These are phyloP conservation scores for Calonectria pseudoturangicola DNA, from an alignment of 2,329 filamentous ascomycete genomes.

Conservation along the genomic window DNA sequence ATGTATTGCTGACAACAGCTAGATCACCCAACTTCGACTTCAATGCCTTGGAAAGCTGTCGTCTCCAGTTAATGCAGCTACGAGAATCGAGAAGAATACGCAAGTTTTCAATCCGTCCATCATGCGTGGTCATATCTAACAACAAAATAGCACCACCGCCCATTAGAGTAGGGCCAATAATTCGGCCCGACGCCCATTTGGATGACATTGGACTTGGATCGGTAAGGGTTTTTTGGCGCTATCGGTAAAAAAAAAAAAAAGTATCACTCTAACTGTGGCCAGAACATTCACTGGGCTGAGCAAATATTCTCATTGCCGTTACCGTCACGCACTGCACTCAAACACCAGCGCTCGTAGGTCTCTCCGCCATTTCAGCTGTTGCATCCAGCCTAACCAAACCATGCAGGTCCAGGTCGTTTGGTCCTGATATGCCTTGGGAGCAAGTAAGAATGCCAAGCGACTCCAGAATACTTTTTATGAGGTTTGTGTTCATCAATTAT, in stretches of 20 bases:
- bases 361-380: background rate
- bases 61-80: conserved; percentile 69
- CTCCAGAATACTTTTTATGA: conserved; percentile 72
- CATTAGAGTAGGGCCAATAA: conserved; percentile 58
- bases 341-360: conserved; percentile 60
- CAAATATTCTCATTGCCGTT: conserved; percentile 75
- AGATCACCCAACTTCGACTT: conserved; percentile 72
- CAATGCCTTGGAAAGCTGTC: conserved; percentile 70
- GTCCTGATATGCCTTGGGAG: conserved; percentile 66
- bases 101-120: conserved; percentile 55
- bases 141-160: conserved; percentile 59
- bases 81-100: conserved; percentile 73
- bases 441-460: conserved; percentile 67
- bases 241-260: background rate
- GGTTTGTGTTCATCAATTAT: conserved; percentile 61
- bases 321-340: conserved; percentile 70
- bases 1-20: conserved; percentile 36
- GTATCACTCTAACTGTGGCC: conserved; percentile 38
- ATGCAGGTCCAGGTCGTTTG: conserved; percentile 67
- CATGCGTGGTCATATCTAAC: conserved; percentile 36
- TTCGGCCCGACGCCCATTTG: conserved; percentile 59
- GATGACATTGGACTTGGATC: conserved; percentile 49
- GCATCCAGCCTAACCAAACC: conserved; percentile 32
- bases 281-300: conserved; percentile 77
- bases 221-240: conserved; percentile 34